Conservation (phyloP, 345 rosid genomes). For the Barbarea vulgaris region DNA sequence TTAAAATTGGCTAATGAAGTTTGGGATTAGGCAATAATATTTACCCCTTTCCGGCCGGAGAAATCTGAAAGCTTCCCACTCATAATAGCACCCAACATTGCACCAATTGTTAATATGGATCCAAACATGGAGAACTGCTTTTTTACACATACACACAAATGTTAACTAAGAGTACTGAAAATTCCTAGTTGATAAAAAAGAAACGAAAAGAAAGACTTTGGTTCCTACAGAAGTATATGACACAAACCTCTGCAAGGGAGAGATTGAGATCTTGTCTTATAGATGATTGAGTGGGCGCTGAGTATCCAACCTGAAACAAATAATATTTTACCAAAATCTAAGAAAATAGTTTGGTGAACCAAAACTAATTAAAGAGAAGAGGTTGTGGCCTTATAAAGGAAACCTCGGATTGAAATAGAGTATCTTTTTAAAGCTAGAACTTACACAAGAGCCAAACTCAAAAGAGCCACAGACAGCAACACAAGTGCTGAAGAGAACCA, state of each 20-base stretch:
- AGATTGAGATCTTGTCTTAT: conserved; percentile 80
- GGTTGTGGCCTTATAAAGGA: background rate
- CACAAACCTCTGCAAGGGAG: conserved; percentile 66
- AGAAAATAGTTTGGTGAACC: conserved; percentile 8
- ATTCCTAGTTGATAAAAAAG: background rate
- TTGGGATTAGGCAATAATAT: conserved; percentile 8
- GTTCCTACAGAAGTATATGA: background rate
- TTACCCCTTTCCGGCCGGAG: conserved; percentile 86
- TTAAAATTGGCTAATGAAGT: background rate
- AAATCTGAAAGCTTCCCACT: conserved; percentile 81
- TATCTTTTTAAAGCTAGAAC: conserved; percentile 30
- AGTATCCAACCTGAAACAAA: conserved; percentile 88
- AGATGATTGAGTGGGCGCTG: conserved; percentile 90
- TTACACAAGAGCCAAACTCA: conserved; percentile 91
- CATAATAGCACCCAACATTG: conserved; percentile 88
- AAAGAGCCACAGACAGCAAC: conserved; percentile 92
- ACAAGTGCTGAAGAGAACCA: conserved; percentile 76
- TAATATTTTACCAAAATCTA: background rate
- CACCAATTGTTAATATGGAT: conserved; percentile 91
- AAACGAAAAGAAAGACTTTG: background rate
- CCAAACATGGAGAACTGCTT: conserved; percentile 90
- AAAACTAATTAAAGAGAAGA: background rate
- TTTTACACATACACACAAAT: background rate
- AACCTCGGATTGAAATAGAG: background rate
- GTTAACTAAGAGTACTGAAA: background rate